Conservation (phyloP, 2,329 filamentous ascomycete genomes). For the Cryphonectria nitschkei region DNA sequence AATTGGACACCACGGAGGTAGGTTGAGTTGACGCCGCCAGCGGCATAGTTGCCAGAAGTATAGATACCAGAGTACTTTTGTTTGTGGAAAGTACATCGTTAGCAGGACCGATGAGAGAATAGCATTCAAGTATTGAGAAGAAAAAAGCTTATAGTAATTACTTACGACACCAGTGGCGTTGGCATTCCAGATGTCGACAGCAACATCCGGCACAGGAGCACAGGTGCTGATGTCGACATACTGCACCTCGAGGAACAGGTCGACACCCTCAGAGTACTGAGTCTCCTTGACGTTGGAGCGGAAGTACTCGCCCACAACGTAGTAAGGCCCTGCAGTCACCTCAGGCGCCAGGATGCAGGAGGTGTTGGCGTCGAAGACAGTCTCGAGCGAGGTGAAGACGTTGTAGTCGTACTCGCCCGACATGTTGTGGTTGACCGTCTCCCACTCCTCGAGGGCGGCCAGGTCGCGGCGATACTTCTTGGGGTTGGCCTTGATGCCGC, state of each 20-base stretch:
- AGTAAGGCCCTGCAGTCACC: conserved; percentile 40
- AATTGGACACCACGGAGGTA: conserved; percentile 28
- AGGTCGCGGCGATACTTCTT: conserved; percentile 40
- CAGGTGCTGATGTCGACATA: conserved; percentile 45
- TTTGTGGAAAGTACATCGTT: too few relatives aligned
- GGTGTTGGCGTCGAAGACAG: conserved; percentile 41
- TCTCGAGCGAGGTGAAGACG: conserved; percentile 40
- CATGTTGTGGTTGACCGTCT: conserved; percentile 42
- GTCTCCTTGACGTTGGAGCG: conserved; percentile 49
- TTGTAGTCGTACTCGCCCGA: conserved; percentile 35
- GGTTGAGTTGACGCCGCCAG: conserved; percentile 24
- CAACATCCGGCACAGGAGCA: conserved; percentile 45
- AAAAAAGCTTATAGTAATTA: neutral
- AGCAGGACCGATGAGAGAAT: conserved; percentile 36
- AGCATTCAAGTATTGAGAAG: neutral
- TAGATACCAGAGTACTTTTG: conserved; percentile 40
- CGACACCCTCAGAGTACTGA: conserved; percentile 44
- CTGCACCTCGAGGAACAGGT: conserved; percentile 44
- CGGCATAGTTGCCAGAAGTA: conserved; percentile 33
- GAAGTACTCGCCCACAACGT: conserved; percentile 50
- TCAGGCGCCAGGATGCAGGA: conserved; percentile 42
- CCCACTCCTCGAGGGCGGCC: conserved; percentile 39
- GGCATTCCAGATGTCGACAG: conserved; percentile 50
- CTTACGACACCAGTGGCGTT: conserved; percentile 43
- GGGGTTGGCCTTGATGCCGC: conserved; percentile 37